A percentile compares a stretch with the other conserved stretches of the same genome.
Conservation (phyloP, 2,329 filamentous ascomycete genomes). For the Sporothrix brunneoviolacea region DNA sequence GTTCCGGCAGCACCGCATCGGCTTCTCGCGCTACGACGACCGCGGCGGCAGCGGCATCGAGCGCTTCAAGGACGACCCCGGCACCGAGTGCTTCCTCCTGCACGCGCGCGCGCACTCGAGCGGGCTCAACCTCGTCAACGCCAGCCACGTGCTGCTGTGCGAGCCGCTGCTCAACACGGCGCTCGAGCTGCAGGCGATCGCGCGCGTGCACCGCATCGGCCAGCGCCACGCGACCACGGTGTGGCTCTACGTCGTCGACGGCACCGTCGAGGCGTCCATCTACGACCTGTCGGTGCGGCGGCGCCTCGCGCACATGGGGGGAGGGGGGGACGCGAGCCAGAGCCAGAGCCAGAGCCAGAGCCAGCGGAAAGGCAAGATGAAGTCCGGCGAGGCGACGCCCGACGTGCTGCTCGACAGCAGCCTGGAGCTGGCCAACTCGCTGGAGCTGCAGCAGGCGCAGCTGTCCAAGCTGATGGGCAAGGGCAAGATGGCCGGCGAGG, state of each 20-base stretch:
- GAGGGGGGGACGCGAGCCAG: too few species aligned
- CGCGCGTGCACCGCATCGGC: constrained; percentile 89
- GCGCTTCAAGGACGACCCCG: constrained; percentile 68
- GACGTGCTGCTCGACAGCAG: constrained; percentile 52
- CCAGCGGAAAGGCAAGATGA: constrained; percentile 21
- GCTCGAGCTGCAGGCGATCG: constrained; percentile 89
- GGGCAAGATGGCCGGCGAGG: constrained; percentile 66
- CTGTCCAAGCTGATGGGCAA: constrained; percentile 65
- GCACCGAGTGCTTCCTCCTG: constrained; percentile 75
- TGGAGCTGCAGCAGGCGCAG: constrained; percentile 70
- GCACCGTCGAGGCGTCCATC: constrained; percentile 87
- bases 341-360: neutral
- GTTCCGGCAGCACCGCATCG: constrained; percentile 65
- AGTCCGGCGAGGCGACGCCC: constrained; percentile 31
- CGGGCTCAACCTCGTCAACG: constrained; percentile 85
- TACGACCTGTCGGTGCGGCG: constrained; percentile 78
- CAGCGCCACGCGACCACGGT: constrained; percentile 84
- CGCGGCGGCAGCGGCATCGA: constrained; percentile 63
- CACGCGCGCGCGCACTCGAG: constrained; percentile 85
- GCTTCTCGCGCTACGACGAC: constrained; percentile 62
- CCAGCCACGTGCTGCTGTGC: constrained; percentile 88
- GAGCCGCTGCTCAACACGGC: constrained; percentile 92
- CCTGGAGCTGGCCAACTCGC: constrained; percentile 76
- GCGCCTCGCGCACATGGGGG: constrained; percentile 69
- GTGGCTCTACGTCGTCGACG: constrained; percentile 89